These are phyloP conservation scores for Pezicula radicicola DNA, from an alignment of 2,329 filamentous ascomycete species.

Conservation along the genomic window DNA sequence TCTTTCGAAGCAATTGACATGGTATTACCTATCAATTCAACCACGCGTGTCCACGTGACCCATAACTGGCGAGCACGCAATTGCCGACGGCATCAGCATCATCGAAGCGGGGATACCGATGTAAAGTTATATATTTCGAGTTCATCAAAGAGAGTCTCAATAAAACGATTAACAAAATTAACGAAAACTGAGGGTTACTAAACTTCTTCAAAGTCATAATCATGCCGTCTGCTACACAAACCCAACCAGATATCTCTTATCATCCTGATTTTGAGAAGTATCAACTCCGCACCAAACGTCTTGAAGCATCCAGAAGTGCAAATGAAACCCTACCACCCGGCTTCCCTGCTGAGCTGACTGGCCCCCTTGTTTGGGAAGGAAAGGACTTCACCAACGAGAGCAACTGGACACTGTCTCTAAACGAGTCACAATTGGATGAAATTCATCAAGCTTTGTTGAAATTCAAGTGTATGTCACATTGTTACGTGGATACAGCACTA, in stretches of 20 bases:
- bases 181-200: too few relatives aligned
- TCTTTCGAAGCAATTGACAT: too few relatives aligned
- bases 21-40: too few relatives aligned
- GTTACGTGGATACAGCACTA: not conserved
- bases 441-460: slow-evolving; percentile 37
- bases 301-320: slow-evolving; percentile 38
- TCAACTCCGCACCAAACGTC: slow-evolving; percentile 42
- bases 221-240: not conserved
- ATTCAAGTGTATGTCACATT: slow-evolving; percentile 30
- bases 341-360: slow-evolving; percentile 46
- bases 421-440: slow-evolving; percentile 43
- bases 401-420: slow-evolving; percentile 52
- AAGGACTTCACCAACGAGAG: slow-evolving; percentile 42
- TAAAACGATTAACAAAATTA: too few relatives aligned
- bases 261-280: slow-evolving; percentile 52
- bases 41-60: too few relatives aligned
- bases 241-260: slow-evolving; percentile 57
- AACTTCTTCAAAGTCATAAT: not conserved
- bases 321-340: slow-evolving; percentile 41
- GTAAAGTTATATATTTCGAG: too few relatives aligned
- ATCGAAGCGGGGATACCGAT: too few relatives aligned
- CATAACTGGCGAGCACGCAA: too few relatives aligned
- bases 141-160: too few relatives aligned
- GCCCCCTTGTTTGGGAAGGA: slow-evolving; percentile 56
- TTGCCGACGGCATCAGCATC: too few relatives aligned